Evolutionary conservation across 768 basidiomycete species (phyloP), one percentile per base, ranked within the genome.

Genomic region (Panus rudis): DNA sequence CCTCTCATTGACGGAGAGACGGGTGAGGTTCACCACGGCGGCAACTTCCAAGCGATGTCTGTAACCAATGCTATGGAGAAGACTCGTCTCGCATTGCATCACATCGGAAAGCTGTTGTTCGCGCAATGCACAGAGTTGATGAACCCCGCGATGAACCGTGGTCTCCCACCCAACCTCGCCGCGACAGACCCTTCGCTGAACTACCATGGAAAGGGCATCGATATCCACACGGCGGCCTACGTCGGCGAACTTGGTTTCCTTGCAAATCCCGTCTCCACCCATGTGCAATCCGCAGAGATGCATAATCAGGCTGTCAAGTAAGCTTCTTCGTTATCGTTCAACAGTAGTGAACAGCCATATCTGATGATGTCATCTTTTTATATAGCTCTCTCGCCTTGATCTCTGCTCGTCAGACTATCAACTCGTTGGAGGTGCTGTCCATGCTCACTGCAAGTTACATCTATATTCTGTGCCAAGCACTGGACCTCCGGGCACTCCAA

Each of bases 221-320:
- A 92, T 52, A 92, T 92, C 47, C 84, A 81, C 32, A 72, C 77
- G 4, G 88, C 90, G 7, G 81, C 90, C 0, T 92, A 92, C 57
- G 75, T 81, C 2, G 70, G 81, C 35, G 90, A 92, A 62, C 75
- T 92, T 24, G 89, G 88, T 22, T 81, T 75, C 55, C 73, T 91
- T 20, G 89, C 84, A 16, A 86, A 78, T 65, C 88, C 90, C 0
- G 88, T 92, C 10, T 84, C 83, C 3, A 87, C 86, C 0, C 82
- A 85, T 52, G 78, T 89, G 38, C 87, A 92, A 54, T 84, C 82
- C 2, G 89, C 89, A 1, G 89, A 92, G 64, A 88, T 91, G 84
- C 86, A 90, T 57, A 92, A 92, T 52, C 90, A 92, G 61, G 84
- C 90, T 33, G 76, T 92, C 62, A 92, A 92, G 85, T 88, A 50